Base-by-base conservation (phyloP, 345 rosid genomes). In the Pugionium cornutum region DNA sequence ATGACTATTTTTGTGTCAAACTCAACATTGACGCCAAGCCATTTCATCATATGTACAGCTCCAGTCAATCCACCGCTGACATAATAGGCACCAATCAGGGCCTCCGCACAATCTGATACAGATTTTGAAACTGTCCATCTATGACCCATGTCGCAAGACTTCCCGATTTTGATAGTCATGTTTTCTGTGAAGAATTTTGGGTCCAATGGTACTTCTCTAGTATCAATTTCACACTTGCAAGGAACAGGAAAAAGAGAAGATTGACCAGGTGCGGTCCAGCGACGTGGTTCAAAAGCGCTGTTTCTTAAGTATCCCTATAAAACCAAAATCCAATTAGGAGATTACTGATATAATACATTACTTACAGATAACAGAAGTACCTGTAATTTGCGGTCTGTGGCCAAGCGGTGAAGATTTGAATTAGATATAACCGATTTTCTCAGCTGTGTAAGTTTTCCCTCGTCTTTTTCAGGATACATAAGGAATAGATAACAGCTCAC, bases 201-300 rank as follows among this genome's bases (percentile, higher is more conserved):
- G 49, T 86, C 92, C 66, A 86, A 60, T 37, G 98, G 96, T 41
- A 92, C 97, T 74, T 86, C 86, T 39, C 58, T 69, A 49, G 88
- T 71, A 37, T 83, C 84, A 64, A 83, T 70, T 58, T 85, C 86
- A 58, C 96, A 88, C 5, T 72, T 63, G 77, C 98, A 92, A 59
- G 88, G 83, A 76, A 71, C 77, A 0, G 81, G 83, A 52, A 67
- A 79, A 32, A 80, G 29, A 60, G 87, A 64, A 29, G 4, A 26
- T 41, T 92, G 97, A 37, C 97, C 97, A 9, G 98, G 97, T 78
- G 97, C 94, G 7, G 81, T 81, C 97, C 98, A 92, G 50, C 86
- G 87, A 62, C 89, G 89, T 18, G 97, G 92, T 70, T 89, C 94
- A 69, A 92, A 92, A 48, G 94, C 79, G 58, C 84, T 34, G 29